Percentiles rank a stretch among this genome's conserved stretches.
These are phyloP conservation scores for Amborella trichopoda DNA, from an alignment of 164 flowering plant species.

Conservation along the genomic window DNA sequence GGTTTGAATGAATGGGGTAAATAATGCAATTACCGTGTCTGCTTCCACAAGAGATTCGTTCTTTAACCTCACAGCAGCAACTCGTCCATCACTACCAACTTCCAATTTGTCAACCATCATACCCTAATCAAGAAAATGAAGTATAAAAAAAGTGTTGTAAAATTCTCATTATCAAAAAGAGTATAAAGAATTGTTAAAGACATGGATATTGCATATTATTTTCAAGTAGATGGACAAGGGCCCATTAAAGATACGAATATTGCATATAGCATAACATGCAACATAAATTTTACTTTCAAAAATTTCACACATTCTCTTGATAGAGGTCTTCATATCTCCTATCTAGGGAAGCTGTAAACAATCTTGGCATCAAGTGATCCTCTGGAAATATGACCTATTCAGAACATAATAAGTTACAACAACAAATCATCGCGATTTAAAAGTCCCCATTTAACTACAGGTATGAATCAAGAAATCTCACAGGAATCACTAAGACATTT, in stretches of 20 bases:
- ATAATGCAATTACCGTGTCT: conserved; percentile 83
- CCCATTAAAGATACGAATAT: too few species aligned
- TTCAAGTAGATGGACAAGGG: too few species aligned
- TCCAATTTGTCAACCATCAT: conserved; percentile 48
- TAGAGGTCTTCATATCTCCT: conserved; percentile 67
- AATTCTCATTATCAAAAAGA: too few species aligned
- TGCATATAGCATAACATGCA: neutral
- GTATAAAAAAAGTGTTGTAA: too few species aligned
- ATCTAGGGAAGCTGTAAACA: conserved; percentile 80
- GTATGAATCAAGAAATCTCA: too few species aligned
- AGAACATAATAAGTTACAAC: neutral
- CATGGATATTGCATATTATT: too few species aligned
- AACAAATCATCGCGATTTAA: too few species aligned
- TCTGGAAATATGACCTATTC: conserved; percentile 69
- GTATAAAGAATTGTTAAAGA: too few species aligned
- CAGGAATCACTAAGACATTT: too few species aligned
- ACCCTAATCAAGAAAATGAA: conserved; percentile 31
- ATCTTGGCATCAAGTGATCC: conserved; percentile 63
- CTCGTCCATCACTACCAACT: conserved; percentile 79
- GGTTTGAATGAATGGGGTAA: too few species aligned
- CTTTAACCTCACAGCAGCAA: conserved; percentile 60
- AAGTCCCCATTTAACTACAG: too few species aligned
- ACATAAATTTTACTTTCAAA: conserved; percentile 36
- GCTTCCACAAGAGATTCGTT: conserved; percentile 73
- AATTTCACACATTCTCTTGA: conserved; percentile 69